Evolutionary conservation across 2,329 filamentous ascomycete genomes (phyloP), one percentile per base, ranked within the genome.

Genomic region (Aspergillus puulaauensis): DNA sequence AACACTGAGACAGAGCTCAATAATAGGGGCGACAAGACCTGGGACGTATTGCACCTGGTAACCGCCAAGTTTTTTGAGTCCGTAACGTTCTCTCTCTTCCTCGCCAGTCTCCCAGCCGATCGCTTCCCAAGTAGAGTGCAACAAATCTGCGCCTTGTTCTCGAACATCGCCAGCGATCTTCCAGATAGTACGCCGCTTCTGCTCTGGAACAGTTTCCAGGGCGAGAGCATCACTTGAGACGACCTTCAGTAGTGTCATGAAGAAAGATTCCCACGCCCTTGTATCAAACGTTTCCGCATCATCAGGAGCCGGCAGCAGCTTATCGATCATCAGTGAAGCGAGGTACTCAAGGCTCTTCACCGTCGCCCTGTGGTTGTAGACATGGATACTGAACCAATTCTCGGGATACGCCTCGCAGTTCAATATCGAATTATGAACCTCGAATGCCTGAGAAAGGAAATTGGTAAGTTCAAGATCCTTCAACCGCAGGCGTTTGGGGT

Each of bases 1-100:
- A 4, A 98, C 92, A 70, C 93, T 98, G 56, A 99, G 82, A 70
- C 95, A 99, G 9, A 99, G 83, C 74, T 96, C 91, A 23, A 98
- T 90, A 51, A 98, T 95, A 0, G 93, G 92, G 1, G 90, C 89
- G 7, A 99, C 92, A 6, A 99, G 82, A 12, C 90, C 88, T 6
- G 96, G 95, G 31, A 99, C 95, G 73, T 98, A 99, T 76, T 98
- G 95, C 19, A 99, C 95, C 75, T 99, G 95, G 70, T 97, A 99
- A 1, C 95, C 95, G 57, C 95, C 96, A 81, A 98, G 89, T 72
- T 89, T 93, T 54, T 85, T 81, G 55, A 98, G 78, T 0, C 89
- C 89, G 68, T 93, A 98, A 24, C 88, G 84, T 56, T 83, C 80
- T 62, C 85, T 84, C 71, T 97, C 93, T 58, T 98, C 93, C 1